Evolutionary conservation across 768 basidiomycete genomes (phyloP).

Genomic region (Panaeolus cyanescens): DNA sequence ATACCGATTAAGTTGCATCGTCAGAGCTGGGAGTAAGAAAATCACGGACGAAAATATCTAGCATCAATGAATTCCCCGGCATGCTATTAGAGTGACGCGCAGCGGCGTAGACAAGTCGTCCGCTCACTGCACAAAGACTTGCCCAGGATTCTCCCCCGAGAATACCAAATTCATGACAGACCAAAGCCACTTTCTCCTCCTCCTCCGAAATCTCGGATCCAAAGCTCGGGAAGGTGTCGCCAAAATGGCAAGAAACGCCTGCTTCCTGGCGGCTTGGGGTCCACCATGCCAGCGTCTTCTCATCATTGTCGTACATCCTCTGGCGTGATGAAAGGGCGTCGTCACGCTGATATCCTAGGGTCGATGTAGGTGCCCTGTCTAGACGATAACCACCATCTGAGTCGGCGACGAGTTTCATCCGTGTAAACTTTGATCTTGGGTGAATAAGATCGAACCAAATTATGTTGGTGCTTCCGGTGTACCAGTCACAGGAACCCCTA

Average conservation of each 20-base stretch:
- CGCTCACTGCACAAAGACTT: not conserved
- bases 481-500: not conserved
- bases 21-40: too few relatives aligned
- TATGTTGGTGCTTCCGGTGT: not conserved
- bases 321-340: not conserved
- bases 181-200: not conserved
- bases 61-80: too few relatives aligned
- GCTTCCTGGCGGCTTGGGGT: not conserved
- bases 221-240: not conserved
- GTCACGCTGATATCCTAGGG: not conserved
- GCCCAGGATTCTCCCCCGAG: not conserved
- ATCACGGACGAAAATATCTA: too few relatives aligned
- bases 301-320: not conserved
- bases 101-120: too few relatives aligned
- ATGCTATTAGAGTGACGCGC: too few relatives aligned
- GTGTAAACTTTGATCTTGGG: not conserved
- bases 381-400: not conserved
- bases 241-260: not conserved
- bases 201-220: not conserved
- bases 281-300: not conserved
- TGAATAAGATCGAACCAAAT: not conserved
- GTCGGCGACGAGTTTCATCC: not conserved
- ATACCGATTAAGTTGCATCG: too few relatives aligned
- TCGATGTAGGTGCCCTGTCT: not conserved
- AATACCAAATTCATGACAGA: not conserved